Conservation (phyloP, 2,329 filamentous ascomycete genomes). For the Gnomoniopsis sp. region DNA sequence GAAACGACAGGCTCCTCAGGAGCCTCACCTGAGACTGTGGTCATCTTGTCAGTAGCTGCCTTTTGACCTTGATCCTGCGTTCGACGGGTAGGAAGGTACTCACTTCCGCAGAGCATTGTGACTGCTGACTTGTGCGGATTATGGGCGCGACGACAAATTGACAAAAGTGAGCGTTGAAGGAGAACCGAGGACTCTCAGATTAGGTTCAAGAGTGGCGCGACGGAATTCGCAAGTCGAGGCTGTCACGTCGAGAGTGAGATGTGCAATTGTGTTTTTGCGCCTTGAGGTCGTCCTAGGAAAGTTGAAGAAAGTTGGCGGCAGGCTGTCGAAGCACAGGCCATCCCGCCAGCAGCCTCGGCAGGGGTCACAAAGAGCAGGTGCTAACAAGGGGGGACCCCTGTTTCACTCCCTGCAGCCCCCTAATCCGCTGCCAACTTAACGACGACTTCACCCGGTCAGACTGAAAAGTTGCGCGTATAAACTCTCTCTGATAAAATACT, state of each 20-base stretch:
- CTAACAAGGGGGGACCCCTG: background rate
- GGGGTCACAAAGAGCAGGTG: background rate
- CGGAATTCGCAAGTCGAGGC: background rate
- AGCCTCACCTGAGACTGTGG: conserved; percentile 87
- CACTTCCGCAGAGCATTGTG: conserved; percentile 19
- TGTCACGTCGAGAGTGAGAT: background rate
- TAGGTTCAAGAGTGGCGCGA: background rate
- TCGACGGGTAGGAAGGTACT: background rate
- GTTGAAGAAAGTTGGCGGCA: background rate
- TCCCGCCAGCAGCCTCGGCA: background rate
- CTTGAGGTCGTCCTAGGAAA: background rate
- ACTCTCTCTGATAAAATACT: background rate
- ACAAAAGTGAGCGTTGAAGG: too few species aligned
- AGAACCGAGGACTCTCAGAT: too few species aligned
- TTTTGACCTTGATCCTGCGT: background rate
- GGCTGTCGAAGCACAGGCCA: background rate
- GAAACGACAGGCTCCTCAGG: conserved; percentile 94
- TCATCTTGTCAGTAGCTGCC: background rate
- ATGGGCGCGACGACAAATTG: too few species aligned
- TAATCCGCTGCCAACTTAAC: background rate
- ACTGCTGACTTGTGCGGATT: background rate
- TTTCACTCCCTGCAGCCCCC: background rate
- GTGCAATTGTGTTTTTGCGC: background rate
- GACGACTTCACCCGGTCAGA: background rate
- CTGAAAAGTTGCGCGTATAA: background rate